Evolutionary conservation across 2,329 filamentous ascomycete species (phyloP).

Genomic region (Fonsecaea monophora): DNA sequence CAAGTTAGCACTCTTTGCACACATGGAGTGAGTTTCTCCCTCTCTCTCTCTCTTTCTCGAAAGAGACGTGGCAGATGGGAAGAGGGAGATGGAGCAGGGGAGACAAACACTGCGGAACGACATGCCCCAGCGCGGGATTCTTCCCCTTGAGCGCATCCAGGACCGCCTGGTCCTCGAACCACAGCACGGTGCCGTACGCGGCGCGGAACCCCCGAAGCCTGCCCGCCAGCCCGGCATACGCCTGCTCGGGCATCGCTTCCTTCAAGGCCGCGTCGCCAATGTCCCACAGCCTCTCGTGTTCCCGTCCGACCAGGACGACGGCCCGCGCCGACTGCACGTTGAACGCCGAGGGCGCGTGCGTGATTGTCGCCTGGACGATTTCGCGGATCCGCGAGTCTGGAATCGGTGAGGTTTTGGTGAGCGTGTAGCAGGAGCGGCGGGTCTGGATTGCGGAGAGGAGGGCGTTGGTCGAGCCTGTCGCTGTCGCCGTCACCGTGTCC

Average conservation of each 20-base stretch:
- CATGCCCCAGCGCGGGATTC: constrained; percentile 45
- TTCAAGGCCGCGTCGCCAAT: constrained; percentile 54
- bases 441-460: constrained; percentile 4
- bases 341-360: constrained; percentile 71
- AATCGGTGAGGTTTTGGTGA: constrained; percentile 30
- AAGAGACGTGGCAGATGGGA: too few relatives aligned
- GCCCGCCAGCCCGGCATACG: constrained; percentile 11
- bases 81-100: too few relatives aligned
- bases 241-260: constrained; percentile 20
- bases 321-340: constrained; percentile 84
- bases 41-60: too few relatives aligned
- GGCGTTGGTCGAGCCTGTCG: background rate
- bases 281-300: constrained; percentile 90
- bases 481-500: too few relatives aligned
- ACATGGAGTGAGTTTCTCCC: too few relatives aligned
- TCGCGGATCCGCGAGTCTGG: constrained; percentile 19
- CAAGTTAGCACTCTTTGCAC: too few relatives aligned
- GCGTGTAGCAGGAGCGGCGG: constrained; percentile 20
- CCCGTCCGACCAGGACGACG: constrained; percentile 76
- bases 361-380: constrained; percentile 2
- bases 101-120: constrained; percentile 2
- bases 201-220: constrained; percentile 45
- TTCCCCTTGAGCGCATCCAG: constrained; percentile 64
- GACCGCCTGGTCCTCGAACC: constrained; percentile 78
- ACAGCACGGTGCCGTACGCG: constrained; percentile 81